Evolutionary conservation across 1,284 basidiomycete species (phyloP).

Genomic region (Amylostereum areolatum): DNA sequence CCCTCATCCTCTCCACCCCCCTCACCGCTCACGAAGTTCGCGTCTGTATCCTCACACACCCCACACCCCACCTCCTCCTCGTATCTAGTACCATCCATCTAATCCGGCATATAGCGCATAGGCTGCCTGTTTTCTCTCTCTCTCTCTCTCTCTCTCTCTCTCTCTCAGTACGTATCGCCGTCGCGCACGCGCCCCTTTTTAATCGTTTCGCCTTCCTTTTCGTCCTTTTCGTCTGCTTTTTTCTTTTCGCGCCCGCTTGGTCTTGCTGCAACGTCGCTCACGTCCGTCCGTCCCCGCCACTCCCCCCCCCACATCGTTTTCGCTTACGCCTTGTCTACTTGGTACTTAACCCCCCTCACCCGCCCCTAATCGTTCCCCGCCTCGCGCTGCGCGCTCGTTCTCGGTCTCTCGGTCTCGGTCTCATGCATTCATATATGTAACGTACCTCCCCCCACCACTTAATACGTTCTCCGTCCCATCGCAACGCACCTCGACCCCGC

Average conservation of each 20-base stretch:
- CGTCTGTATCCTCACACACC: too few relatives aligned
- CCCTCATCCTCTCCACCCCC: too few relatives aligned
- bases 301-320: neutral
- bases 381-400: conserved; percentile 2
- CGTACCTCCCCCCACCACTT: neutral
- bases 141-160: too few relatives aligned
- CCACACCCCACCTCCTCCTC: too few relatives aligned
- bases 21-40: too few relatives aligned
- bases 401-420: conserved; percentile 6
- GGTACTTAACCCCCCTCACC: conserved; percentile 6
- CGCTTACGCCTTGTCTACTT: neutral
- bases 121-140: too few relatives aligned
- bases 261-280: neutral
- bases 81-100: too few relatives aligned
- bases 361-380: conserved; percentile 4
- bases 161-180: too few relatives aligned
- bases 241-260: neutral
- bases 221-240: neutral
- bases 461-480: conserved; percentile 7
- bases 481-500: conserved; percentile 7
- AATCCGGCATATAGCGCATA: too few relatives aligned
- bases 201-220: neutral
- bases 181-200: too few relatives aligned
- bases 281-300: conserved; percentile 1
- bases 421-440: conserved; percentile 5